Evolutionary conservation across 2,329 filamentous ascomycete species (phyloP), one percentile per base, ranked within the genome.

Genomic region (Colletotrichum karsti): DNA sequence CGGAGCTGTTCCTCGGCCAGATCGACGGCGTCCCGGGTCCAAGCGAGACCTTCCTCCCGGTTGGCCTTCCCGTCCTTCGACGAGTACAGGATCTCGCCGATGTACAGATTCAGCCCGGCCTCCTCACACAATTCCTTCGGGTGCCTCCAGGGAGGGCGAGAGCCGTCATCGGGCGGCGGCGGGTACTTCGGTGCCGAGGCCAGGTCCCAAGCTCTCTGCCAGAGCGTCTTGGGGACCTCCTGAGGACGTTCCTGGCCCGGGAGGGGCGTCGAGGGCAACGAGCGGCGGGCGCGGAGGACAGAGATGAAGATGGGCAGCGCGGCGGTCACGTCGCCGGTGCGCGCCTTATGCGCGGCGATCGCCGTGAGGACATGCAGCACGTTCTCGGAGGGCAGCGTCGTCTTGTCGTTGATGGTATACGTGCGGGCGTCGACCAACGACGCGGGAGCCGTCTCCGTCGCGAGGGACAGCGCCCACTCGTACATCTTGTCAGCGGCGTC

Each of bases 31-130:
- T 97, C 93, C 62, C 94, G 89, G 1, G 95, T 97, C 95, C 95
- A 98, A 6, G 90, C 90, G 2, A 98, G 84, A 1, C 94, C 95
- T 69, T 92, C 91, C 54, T 93, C 90, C 56, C 84, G 82, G 18
- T 79, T 80, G 1, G 75, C 73, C 33, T 77, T 78, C 4, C 76
- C 68, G 4, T 83, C 81, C n/a, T 87, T 86, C 5, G 87, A 88
- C 0, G 93, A 88, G 78, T 92, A 98, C 33, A 98, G 86, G 57
- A 98, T 97, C 81, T 98, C 95, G 66, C 95, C 95, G 70, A 98
- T 95, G 79, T 97, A 96, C 24, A 94, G 87, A 84, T 94, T 94
- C 13, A 98, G 81, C 0, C 90, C 93, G 3, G 94, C 94, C 79
- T 98, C 95, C 72, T 96, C 92, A 78, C 95, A 98, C 39, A 88